Conservation (phyloP, 2,329 filamentous ascomycete species). For the Shiraia sp. region DNA sequence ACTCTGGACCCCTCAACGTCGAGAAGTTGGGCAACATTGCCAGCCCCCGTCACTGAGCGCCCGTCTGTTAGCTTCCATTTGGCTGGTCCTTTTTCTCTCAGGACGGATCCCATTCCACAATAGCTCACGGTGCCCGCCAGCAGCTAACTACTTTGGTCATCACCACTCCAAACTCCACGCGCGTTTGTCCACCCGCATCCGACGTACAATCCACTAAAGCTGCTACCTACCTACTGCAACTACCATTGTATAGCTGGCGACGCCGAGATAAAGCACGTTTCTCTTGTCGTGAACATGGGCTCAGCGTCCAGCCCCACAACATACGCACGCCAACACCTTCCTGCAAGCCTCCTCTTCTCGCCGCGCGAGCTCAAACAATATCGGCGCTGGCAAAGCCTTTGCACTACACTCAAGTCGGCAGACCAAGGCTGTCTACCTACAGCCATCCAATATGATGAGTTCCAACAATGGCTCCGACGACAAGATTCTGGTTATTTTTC, state of each 20-base stretch:
- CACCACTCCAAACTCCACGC: no score
- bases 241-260: no score
- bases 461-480: conserved; percentile 33
- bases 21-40: conserved; percentile 27
- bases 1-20: conserved; percentile 24
- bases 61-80: no score
- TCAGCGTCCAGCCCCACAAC: neutral
- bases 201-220: no score
- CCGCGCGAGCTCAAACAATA: conserved; percentile 33
- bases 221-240: no score
- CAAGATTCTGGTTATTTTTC: conserved; percentile 39
- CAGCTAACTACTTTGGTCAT: no score
- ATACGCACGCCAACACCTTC: conserved; percentile 13
- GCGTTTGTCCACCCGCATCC: no score
- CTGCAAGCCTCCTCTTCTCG: conserved; percentile 29
- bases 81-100: no score
- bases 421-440: conserved; percentile 28
- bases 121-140: no score
- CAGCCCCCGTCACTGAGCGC: conserved; percentile 27
- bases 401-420: conserved; percentile 19
- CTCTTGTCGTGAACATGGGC: no score
- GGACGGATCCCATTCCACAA: no score
- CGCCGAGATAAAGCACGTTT: no score
- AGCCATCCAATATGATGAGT: conserved; percentile 33
- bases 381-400: conserved; percentile 29